A percentile compares a stretch with the other conserved stretches of the same genome.
Conservation (phyloP, 2,329 filamentous ascomycete genomes). For the Fusarium papillatum region DNA sequence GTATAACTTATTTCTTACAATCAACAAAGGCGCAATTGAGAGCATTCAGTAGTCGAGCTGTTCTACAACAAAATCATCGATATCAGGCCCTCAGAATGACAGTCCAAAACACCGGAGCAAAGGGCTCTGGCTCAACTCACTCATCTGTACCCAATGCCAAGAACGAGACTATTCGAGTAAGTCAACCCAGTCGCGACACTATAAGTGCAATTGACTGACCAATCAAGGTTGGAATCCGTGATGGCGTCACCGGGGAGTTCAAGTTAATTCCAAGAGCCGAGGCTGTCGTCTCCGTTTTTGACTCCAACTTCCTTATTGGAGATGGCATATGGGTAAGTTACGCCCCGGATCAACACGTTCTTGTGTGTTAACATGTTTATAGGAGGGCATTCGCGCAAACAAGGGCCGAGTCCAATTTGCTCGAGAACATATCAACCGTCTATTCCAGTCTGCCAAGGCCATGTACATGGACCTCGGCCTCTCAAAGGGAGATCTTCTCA, state of each 20-base stretch:
- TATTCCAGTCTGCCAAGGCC: conserved; percentile 47
- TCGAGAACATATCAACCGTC: conserved; percentile 43
- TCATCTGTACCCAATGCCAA: background rate
- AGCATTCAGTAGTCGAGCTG: background rate
- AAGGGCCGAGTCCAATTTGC: conserved; percentile 44
- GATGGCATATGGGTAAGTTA: background rate
- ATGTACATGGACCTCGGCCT: conserved; percentile 48
- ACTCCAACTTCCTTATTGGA: background rate
- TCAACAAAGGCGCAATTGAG: background rate
- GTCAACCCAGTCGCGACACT: background rate
- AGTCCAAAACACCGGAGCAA: background rate
- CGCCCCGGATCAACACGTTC: too few species aligned
- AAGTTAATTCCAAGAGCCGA: background rate
- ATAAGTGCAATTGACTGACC: background rate
- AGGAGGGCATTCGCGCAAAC: background rate
- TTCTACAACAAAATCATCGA: background rate
- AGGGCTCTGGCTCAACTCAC: background rate
- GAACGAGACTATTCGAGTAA: background rate
- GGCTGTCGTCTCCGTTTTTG: background rate
- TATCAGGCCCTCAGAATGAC: background rate
- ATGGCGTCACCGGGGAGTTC: background rate
- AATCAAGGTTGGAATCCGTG: background rate
- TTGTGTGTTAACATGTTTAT: background rate
- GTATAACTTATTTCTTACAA: background rate
- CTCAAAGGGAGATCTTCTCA: conserved; percentile 41